Conservation (phyloP, 345 rosid species). For the Boechera stricta region DNA sequence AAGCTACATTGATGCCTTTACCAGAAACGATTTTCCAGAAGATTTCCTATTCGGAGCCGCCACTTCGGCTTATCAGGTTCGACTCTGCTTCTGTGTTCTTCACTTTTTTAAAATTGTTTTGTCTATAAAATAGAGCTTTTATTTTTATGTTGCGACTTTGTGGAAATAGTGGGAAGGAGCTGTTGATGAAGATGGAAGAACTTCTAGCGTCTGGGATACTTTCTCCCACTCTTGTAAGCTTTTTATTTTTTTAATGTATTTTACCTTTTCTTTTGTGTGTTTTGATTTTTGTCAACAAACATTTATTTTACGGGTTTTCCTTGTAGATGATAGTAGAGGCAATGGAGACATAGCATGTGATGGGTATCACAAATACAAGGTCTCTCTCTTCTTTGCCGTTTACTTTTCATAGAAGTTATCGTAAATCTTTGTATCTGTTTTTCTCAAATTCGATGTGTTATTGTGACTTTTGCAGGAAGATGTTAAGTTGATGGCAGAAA, state of each 20-base stretch:
- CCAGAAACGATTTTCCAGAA: not conserved
- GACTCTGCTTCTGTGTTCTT: not conserved
- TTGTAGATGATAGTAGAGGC: not conserved
- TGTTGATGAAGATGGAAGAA: not conserved
- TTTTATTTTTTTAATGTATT: too few species aligned
- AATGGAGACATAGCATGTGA: not conserved
- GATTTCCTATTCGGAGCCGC: not conserved
- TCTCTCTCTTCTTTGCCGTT: not conserved
- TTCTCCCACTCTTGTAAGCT: not conserved
- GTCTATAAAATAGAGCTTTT: not conserved
- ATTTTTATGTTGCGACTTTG: not conserved
- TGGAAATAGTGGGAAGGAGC: not conserved
- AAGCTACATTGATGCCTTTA: not conserved
- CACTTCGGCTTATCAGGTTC: not conserved
- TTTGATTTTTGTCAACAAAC: too few species aligned
- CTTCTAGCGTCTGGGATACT: not conserved
- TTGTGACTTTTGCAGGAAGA: not conserved
- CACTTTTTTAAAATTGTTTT: not conserved
- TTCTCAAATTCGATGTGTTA: not conserved
- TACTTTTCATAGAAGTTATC: not conserved
- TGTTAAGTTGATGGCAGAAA: not conserved
- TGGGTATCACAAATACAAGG: constrained; percentile 9
- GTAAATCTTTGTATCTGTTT: not conserved
- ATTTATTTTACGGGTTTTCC: too few species aligned
- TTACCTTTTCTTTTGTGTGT: too few species aligned